Percentiles rank a stretch among this genome's conserved stretches.
These are phyloP conservation scores for Annulohypoxylon moriforme DNA, from an alignment of 495 filamentous ascomycete species.

Conservation along the genomic window DNA sequence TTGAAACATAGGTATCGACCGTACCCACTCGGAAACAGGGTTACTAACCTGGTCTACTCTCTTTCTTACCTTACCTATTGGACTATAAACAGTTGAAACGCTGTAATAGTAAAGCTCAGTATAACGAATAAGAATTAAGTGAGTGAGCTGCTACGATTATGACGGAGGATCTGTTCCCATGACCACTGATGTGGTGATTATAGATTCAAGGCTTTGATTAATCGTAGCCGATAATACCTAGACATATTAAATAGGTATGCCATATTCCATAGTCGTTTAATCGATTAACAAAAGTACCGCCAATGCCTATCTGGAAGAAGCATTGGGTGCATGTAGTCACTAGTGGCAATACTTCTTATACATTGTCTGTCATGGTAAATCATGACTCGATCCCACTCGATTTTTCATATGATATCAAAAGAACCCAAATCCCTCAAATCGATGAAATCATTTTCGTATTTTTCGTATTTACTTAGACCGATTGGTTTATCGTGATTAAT, in stretches of 20 bases:
- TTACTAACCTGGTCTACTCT: conserved; percentile 2
- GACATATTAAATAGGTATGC: neutral
- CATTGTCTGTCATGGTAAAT: neutral
- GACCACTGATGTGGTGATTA: neutral
- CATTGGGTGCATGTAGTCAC: neutral
- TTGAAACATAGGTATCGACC: neutral
- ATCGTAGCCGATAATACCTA: neutral
- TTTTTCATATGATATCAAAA: neutral
- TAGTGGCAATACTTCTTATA: neutral
- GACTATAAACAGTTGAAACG: conserved; percentile 8
- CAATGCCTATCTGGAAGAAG: no score
- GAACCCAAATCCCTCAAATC: neutral
- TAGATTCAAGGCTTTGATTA: neutral
- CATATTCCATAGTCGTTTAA: no score
- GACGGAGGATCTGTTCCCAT: neutral
- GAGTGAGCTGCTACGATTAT: neutral
- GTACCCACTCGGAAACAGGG: conserved; percentile 14
- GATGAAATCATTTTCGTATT: neutral
- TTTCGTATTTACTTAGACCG: neutral
- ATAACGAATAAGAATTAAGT: conserved; percentile 2
- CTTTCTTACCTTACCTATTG: neutral
- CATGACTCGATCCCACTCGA: neutral
- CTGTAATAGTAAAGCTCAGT: conserved; percentile 13
- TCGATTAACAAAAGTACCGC: no score
- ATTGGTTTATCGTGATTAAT: conserved; percentile 21